These are phyloP conservation scores for Crucibulum laeve DNA, from an alignment of 768 basidiomycete genomes.

Conservation along the genomic window DNA sequence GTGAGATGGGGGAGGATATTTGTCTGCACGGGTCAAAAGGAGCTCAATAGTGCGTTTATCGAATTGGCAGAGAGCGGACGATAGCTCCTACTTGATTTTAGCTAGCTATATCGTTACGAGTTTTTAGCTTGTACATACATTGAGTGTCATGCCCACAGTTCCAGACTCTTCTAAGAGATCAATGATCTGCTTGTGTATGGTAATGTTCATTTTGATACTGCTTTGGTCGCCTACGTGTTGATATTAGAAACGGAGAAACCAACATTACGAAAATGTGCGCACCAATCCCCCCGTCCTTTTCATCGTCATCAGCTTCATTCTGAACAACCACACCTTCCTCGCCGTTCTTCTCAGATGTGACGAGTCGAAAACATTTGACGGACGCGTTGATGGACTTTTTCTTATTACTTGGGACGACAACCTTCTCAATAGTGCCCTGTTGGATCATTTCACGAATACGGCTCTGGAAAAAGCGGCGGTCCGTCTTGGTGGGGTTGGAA, in stretches of 20 bases:
- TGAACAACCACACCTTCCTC: conserved; percentile 29
- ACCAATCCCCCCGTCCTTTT: conserved; percentile 18
- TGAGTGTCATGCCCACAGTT: conserved; percentile 65
- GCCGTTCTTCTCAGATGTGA: conserved; percentile 37
- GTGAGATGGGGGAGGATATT: conserved; percentile 60
- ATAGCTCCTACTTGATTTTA: conserved; percentile 48
- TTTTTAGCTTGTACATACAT: conserved; percentile 33
- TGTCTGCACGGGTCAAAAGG: conserved; percentile 67
- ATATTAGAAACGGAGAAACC: too few species aligned
- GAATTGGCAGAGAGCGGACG: conserved; percentile 57
- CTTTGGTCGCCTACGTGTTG: conserved; percentile 27
- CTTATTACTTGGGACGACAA: conserved; percentile 58
- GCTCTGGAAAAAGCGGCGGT: conserved; percentile 79
- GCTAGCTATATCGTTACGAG: neutral
- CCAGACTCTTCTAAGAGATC: conserved; percentile 68
- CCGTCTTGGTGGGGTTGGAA: conserved; percentile 64
- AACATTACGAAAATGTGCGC: too few species aligned
- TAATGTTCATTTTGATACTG: conserved; percentile 52
- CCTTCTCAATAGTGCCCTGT: conserved; percentile 70
- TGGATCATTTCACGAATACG: conserved; percentile 70
- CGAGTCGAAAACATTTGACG: conserved; percentile 66
- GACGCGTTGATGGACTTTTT: conserved; percentile 41
- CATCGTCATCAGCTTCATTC: conserved; percentile 38
- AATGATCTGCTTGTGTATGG: conserved; percentile 79
- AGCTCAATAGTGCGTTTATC: conserved; percentile 83